phyloP scores from a whole-genome alignment of 2,329 filamentous ascomycete genomes.

The Exophiala viscosa region DNA sequence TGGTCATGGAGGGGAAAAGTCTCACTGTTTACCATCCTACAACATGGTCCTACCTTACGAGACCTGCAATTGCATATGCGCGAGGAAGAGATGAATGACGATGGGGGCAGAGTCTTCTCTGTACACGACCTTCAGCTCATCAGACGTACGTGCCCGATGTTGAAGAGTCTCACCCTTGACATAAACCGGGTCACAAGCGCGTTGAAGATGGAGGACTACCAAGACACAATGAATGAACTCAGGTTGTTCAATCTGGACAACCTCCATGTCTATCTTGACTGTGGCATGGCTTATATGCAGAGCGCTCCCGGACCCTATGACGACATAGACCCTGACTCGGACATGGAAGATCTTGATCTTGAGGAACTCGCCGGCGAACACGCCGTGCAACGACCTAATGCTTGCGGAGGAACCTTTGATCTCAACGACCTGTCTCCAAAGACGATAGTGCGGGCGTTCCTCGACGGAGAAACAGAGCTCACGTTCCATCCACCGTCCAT shows the following conservation, averaged over 20 bases:
- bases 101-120: conserved; percentile 1
- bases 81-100: conserved; percentile 3
- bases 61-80: conserved; percentile 23
- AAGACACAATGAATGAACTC: conserved; percentile 13
- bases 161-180: conserved; percentile 21
- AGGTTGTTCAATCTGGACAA: conserved; percentile 13
- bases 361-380: neutral
- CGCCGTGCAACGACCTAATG: neutral
- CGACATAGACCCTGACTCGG: neutral
- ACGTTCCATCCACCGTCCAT: conserved; percentile 11
- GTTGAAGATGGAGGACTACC: conserved; percentile 10
- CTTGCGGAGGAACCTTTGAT: conserved; percentile 5
- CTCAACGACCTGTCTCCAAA: neutral
- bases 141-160: conserved; percentile 11
- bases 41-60: conserved; percentile 16
- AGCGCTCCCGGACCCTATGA: neutral
- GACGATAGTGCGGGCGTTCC: neutral
- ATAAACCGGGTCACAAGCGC: conserved; percentile 9
- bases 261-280: conserved; percentile 24
- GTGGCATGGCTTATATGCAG: conserved; percentile 5
- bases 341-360: neutral
- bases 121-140: conserved; percentile 14
- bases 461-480: neutral
- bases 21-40: conserved; percentile 13
- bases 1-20: conserved; percentile 24